phyloP scores from a whole-genome alignment of 1,284 basidiomycete species.

The Puccinia hordei region DNA sequence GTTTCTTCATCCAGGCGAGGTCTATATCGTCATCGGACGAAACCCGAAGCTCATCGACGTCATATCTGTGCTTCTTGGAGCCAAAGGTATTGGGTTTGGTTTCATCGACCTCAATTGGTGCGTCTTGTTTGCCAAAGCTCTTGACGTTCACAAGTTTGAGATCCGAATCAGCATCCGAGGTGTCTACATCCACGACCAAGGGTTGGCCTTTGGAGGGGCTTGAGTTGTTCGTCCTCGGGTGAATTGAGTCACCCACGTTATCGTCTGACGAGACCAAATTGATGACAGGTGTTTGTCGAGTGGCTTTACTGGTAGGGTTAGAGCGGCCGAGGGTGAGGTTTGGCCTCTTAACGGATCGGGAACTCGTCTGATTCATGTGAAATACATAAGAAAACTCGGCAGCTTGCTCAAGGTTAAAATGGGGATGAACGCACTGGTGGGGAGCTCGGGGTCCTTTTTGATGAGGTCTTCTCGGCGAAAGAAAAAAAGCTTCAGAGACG shows the following conservation, averaged over 20 bases:
- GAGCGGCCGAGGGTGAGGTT: not conserved
- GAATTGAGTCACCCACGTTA: not conserved
- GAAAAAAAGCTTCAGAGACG: too few relatives aligned
- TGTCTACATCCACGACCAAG: not conserved
- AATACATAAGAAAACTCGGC: too few relatives aligned
- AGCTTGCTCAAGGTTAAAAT: too few relatives aligned
- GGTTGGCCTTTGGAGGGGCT: not conserved
- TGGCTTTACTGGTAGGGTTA: not conserved
- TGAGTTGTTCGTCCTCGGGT: not conserved
- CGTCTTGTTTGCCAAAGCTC: not conserved
- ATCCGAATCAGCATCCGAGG: not conserved
- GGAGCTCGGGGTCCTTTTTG: too few relatives aligned
- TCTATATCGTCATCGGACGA: slow-evolving; percentile 10
- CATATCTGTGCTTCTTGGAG: too few relatives aligned
- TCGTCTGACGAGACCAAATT: not conserved
- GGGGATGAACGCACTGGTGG: too few relatives aligned
- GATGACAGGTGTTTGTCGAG: not conserved
- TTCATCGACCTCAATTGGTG: not conserved
- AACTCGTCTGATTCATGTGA: not conserved
- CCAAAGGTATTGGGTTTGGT: not conserved
- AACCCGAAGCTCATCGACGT: not conserved
- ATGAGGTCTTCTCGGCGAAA: too few relatives aligned
- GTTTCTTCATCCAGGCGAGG: not conserved
- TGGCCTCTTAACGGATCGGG: not conserved
- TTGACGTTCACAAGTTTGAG: not conserved